Base-by-base conservation (phyloP, 495 filamentous ascomycete genomes). In the Parmelia sp. region DNA sequence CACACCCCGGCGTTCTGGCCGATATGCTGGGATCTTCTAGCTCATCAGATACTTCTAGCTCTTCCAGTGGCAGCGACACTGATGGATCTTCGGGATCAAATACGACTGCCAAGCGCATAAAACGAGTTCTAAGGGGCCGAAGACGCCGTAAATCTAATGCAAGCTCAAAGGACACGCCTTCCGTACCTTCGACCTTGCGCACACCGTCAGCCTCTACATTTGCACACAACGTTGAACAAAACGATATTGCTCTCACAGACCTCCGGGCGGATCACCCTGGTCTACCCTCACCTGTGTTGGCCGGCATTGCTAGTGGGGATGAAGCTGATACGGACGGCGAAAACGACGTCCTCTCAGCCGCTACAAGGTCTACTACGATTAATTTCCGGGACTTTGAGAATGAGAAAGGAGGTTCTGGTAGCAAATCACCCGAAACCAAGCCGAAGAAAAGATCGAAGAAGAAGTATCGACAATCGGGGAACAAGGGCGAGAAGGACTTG, bases 1-100 rank as follows among this genome's bases (percentile, higher is more conserved):
- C 89, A 0, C 87, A 89, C 57, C 92, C 92, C 6, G 92, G 92
- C 62, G 83, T 93, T 0, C 78, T 92, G n/a, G 88, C 88, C 12
- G 87, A 88, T 33, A 88, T 92, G 69, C 80, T 96, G 72, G 84
- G 90, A 67, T 83, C 83, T 25, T 89, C 88, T 8, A 85, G 81
- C 67, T 82, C 80, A 23, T 89, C 86, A 1, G 76, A 82, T 60
- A 79, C 81, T 64, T 79, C 82, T 15, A 77, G 71, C 71, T 79
- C 69, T n/a, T 82, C 79, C 17, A 88, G 84, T 29, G 82, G 83
- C 40, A 86, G 83, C 53, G 86, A 88, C 64, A 87, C 84, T 0
- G 87, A 87, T 65, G 81, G 74, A 58, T 86, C 83, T 1, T 83
- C 83, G 11, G 87, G 84, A 25, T 92, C 90, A 0, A 84, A 88